Conservation (phyloP, 345 rosid genomes). For the Arabis alpina region DNA sequence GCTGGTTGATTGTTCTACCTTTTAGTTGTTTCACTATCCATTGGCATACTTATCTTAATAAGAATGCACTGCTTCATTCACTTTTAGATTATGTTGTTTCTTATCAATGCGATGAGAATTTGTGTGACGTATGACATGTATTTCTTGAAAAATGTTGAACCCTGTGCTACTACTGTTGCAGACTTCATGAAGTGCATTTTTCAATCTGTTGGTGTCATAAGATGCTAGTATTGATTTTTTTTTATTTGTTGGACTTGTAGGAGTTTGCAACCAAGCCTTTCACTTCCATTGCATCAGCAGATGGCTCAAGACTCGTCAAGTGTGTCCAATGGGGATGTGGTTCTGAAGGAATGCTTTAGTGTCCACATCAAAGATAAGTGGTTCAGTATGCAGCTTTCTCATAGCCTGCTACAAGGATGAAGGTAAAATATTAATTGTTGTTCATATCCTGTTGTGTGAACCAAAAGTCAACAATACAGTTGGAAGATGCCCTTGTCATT, state of each 20-base stretch:
- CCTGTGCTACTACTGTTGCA: neutral
- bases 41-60: neutral
- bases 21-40: slow-evolving; percentile 1
- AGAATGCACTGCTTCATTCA: too few relatives aligned
- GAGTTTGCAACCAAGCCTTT: slow-evolving; percentile 93
- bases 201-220: neutral
- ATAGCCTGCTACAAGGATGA: slow-evolving; percentile 77
- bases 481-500: neutral
- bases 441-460: slow-evolving; percentile 4
- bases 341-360: slow-evolving; percentile 88
- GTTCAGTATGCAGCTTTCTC: slow-evolving; percentile 66
- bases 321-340: slow-evolving; percentile 80
- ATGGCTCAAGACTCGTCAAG: slow-evolving; percentile 96
- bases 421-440: slow-evolving; percentile 52
- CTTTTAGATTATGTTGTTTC: too few relatives aligned
- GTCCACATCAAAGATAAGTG: slow-evolving; percentile 77
- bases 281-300: slow-evolving; percentile 98
- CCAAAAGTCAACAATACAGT: neutral
- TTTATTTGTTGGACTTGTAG: slow-evolving; percentile 39
- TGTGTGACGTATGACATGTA: neutral
- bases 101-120: too few relatives aligned
- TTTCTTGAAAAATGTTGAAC: neutral
- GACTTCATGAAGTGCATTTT: neutral
- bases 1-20: neutral
- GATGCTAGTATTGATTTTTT: too few relatives aligned